Evolutionary conservation across 2,329 filamentous ascomycete genomes (phyloP).

Genomic region (Aureobasidium uvarum): DNA sequence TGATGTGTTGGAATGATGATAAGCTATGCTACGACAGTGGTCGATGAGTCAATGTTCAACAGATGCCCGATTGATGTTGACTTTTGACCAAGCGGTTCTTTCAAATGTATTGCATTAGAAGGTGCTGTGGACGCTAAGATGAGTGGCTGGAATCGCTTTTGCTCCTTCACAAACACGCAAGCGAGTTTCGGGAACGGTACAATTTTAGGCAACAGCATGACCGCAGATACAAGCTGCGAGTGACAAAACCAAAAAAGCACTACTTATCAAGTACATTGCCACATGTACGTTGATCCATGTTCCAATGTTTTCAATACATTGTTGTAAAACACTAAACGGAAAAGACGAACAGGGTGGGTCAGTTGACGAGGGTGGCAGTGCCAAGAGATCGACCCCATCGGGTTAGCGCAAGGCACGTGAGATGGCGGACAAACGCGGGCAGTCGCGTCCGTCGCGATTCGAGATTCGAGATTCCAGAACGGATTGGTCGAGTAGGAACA

Average conservation of each 20-base stretch:
- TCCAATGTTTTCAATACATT: no score
- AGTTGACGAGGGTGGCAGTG: neutral
- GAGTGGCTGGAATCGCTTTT: neutral
- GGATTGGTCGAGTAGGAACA: conserved; percentile 6
- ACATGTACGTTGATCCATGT: neutral
- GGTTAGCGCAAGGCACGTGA: conserved; percentile 12
- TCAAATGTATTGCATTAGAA: neutral
- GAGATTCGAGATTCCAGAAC: conserved; percentile 13
- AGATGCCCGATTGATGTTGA: neutral
- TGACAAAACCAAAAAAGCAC: neutral
- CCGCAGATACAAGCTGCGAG: neutral
- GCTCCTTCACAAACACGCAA: neutral
- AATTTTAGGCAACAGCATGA: neutral
- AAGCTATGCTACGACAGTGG: neutral
- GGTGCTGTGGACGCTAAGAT: neutral
- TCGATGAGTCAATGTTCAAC: neutral
- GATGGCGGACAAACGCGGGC: neutral
- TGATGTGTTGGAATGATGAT: neutral
- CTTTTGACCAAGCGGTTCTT: no score
- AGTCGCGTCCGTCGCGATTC: conserved; percentile 23
- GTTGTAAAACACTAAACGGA: no score
- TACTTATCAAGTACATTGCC: neutral
- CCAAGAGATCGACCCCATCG: neutral
- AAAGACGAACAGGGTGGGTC: conserved; percentile 1
- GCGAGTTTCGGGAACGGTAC: neutral